Evolutionary conservation across 805 yeast species (phyloP).

Genomic region (Saccharomycopsis sp.): DNA sequence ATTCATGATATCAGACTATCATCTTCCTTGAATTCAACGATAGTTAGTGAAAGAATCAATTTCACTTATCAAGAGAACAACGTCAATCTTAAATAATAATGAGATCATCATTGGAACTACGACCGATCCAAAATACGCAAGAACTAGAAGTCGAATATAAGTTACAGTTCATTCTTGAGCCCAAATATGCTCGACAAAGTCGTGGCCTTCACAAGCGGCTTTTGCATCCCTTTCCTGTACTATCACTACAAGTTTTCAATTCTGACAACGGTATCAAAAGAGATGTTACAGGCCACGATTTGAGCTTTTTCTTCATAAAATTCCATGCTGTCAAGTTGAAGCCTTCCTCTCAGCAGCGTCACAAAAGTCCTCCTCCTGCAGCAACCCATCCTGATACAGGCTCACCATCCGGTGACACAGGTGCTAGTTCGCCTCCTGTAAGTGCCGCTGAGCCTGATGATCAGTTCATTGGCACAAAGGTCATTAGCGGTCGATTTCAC

Average conservation of each 20-base stretch:
- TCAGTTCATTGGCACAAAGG: background rate
- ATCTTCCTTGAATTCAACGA: too few relatives aligned
- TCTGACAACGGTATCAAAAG: background rate
- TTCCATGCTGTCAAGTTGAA: background rate
- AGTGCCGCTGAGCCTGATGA: background rate
- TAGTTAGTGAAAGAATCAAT: too few relatives aligned
- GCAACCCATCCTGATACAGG: background rate
- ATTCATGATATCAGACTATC: too few relatives aligned
- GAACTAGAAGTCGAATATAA: background rate
- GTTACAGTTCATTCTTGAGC: background rate
- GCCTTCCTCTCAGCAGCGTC: background rate
- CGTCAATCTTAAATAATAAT: background rate
- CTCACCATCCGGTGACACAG: background rate
- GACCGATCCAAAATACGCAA: background rate
- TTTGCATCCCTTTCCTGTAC: slow-evolving; percentile 6
- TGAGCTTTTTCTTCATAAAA: background rate
- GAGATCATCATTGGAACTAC: slow-evolving; percentile 6
- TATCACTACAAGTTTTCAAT: background rate
- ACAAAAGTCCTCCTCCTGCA: background rate
- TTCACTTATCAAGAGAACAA: background rate
- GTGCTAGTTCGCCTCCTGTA: background rate
- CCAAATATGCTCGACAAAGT: slow-evolving; percentile 1
- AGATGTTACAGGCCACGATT: slow-evolving; percentile 6
- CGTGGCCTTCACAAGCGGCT: slow-evolving; percentile 6
- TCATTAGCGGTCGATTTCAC: background rate